Conservation (phyloP, 768 basidiomycete species). For the Vishniacozyma victoriae region DNA sequence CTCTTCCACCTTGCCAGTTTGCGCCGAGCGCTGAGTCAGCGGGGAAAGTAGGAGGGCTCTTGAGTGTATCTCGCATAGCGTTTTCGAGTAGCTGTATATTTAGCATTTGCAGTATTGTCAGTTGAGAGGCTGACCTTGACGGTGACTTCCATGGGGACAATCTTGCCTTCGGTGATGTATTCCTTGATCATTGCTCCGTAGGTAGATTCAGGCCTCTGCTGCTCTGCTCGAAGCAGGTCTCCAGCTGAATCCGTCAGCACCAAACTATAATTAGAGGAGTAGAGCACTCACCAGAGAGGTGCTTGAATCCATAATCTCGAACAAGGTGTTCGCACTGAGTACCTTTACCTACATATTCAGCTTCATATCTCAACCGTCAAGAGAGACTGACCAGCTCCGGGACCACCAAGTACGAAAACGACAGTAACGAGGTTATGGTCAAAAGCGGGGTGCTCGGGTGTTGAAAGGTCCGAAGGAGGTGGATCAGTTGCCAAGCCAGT, state of each 20-base stretch:
- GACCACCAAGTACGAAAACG: slow-evolving; percentile 92
- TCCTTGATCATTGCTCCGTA: slow-evolving; percentile 78
- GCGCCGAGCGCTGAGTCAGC: slow-evolving; percentile 6
- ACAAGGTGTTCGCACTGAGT: slow-evolving; percentile 87
- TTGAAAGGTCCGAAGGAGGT: neutral
- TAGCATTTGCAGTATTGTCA: neutral
- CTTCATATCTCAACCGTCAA: slow-evolving; percentile 43
- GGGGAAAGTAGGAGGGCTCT: slow-evolving; percentile 30
- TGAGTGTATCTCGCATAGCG: slow-evolving; percentile 68
- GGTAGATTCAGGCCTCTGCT: slow-evolving; percentile 73
- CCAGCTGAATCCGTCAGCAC: slow-evolving; percentile 58
- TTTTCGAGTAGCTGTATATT: slow-evolving; percentile 68
- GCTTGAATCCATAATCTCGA: slow-evolving; percentile 75
- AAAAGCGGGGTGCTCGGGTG: slow-evolving; percentile 49
- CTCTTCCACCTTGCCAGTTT: slow-evolving; percentile 65
- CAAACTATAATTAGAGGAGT: neutral
- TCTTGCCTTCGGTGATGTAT: slow-evolving; percentile 82
- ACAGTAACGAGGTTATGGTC: slow-evolving; percentile 71
- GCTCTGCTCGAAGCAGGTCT: slow-evolving; percentile 94
- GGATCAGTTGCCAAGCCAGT: neutral
- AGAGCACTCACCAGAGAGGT: slow-evolving; percentile 72
- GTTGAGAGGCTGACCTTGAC: slow-evolving; percentile 53
- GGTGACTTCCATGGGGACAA: slow-evolving; percentile 96
- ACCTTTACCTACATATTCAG: slow-evolving; percentile 70
- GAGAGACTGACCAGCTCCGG: slow-evolving; percentile 69